phyloP scores from a whole-genome alignment of 192 early-diverging fungal genomes.

The Backusella tuberculispora region DNA sequence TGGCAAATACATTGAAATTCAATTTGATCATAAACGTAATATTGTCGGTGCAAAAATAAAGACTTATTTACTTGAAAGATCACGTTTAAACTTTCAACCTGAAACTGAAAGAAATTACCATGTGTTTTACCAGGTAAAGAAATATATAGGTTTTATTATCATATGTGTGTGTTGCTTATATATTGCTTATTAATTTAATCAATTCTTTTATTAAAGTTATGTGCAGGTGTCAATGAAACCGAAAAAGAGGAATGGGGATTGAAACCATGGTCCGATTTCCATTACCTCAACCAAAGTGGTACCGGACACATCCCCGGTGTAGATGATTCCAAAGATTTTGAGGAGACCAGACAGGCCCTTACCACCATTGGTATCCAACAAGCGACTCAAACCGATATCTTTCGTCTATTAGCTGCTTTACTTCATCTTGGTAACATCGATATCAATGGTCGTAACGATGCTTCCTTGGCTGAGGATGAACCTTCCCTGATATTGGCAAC shows the following conservation, averaged over 20 bases:
- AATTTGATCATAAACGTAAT: slow-evolving; percentile 80
- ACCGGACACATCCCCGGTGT: slow-evolving; percentile 81
- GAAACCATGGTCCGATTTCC: slow-evolving; percentile 74
- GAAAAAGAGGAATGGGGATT: slow-evolving; percentile 84
- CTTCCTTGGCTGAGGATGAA: slow-evolving; percentile 80
- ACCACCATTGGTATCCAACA: slow-evolving; percentile 84
- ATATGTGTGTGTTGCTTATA: too few species aligned
- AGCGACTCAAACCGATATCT: slow-evolving; percentile 85
- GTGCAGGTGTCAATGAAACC: slow-evolving; percentile 82
- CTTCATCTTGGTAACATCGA: slow-evolving; percentile 97
- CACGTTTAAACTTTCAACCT: slow-evolving; percentile 94
- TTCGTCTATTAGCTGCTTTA: slow-evolving; percentile 88
- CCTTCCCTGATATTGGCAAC: slow-evolving; percentile 70
- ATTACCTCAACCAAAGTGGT: slow-evolving; percentile 89
- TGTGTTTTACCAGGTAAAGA: slow-evolving; percentile 90
- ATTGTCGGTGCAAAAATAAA: slow-evolving; percentile 95
- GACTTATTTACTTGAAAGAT: slow-evolving; percentile 97
- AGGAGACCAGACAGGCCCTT: slow-evolving; percentile 82
- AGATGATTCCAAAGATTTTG: slow-evolving; percentile 93
- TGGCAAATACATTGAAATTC: slow-evolving; percentile 98
- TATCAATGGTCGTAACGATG: slow-evolving; percentile 70
- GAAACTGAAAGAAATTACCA: slow-evolving; percentile 97
- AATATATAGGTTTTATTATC: neutral
- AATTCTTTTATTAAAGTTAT: slow-evolving; percentile 56
- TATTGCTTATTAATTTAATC: neutral